These are phyloP conservation scores for Calonectria naviculata DNA, from an alignment of 2,329 filamentous ascomycete species.

Conservation along the genomic window DNA sequence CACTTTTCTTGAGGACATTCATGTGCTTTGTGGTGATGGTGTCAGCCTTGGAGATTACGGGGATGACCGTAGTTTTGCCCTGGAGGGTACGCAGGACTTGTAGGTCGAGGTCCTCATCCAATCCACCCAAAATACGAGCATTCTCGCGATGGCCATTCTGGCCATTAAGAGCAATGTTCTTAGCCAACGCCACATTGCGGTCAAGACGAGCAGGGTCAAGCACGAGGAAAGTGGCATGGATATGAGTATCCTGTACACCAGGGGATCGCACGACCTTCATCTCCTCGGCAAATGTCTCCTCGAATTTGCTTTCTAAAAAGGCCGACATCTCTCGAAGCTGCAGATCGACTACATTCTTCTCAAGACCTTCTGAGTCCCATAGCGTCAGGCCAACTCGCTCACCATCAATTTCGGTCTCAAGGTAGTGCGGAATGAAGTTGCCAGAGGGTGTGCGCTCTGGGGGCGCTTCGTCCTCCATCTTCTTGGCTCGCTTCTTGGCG, in stretches of 20 bases:
- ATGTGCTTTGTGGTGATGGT: slow-evolving; percentile 97
- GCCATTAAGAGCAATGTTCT: slow-evolving; percentile 63
- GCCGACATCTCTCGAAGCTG: slow-evolving; percentile 91
- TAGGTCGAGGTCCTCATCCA: slow-evolving; percentile 91
- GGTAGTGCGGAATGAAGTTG: slow-evolving; percentile 87
- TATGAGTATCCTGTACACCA: slow-evolving; percentile 94
- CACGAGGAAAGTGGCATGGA: slow-evolving; percentile 93
- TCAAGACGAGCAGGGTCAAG: slow-evolving; percentile 90
- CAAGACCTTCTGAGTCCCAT: slow-evolving; percentile 96
- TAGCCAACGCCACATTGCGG: slow-evolving; percentile 78
- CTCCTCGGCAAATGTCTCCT: slow-evolving; percentile 97
- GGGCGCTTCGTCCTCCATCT: slow-evolving; percentile 68
- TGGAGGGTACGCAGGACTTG: slow-evolving; percentile 89
- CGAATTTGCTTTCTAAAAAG: slow-evolving; percentile 98
- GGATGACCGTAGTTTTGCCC: slow-evolving; percentile 94
- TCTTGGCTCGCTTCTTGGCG: slow-evolving; percentile 77
- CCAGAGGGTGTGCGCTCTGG: slow-evolving; percentile 65
- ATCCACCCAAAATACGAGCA: slow-evolving; percentile 68
- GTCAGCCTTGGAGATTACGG: slow-evolving; percentile 95
- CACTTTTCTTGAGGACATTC: slow-evolving; percentile 88
- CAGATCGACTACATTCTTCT: slow-evolving; percentile 94
- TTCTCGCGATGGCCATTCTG: slow-evolving; percentile 57
- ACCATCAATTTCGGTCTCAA: slow-evolving; percentile 94
- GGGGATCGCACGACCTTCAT: slow-evolving; percentile 97
- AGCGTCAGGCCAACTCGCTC: slow-evolving; percentile 93